Evolutionary conservation across 148 eudicot genomes (phyloP), one percentile per base, ranked within the genome.

Genomic region (Amaranthus cruentus): DNA sequence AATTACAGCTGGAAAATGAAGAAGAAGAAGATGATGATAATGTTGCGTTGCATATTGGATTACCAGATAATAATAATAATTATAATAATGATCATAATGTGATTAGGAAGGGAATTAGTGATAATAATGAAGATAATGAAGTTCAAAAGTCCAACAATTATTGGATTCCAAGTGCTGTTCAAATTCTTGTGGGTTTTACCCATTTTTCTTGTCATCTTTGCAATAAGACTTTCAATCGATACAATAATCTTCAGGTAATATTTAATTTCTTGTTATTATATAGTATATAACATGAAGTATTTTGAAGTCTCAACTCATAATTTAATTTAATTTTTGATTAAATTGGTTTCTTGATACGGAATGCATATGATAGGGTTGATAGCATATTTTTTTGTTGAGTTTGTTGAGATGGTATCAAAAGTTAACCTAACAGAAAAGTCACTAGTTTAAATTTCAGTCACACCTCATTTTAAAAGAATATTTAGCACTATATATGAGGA

Each of bases 211-310:
- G 97, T 77, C 91, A 87, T 49, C 78, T 92, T 48, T 92, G 97
- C 81, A 61, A 81, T 48, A 92, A 92, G 69, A 85, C 96, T 38
- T 92, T 90, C 79, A 90, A 85, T 60, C 96, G 97, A 62, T 85
- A 90, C 80, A 92, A 88, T 79, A 92, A 92, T 76, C 96, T 90
- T 74, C 97, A 92, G 97, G 97, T 92, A 70, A 49, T 50, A 9
- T 7, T 28, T 28, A 28, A 28, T 18, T 18, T 18, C 18, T 18
- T 18, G 18, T 18, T 18, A 18, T 18, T 18, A 18, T 18, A 18
- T 18, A 18, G 18, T 18, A 18, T 18, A 18, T 18, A 18, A 18
- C 0, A 18, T 18, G 18, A 18, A 18, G 18, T 18, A 18, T 18
- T 18, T 18, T 18, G 18, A 18, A 18, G 18, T 18, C 18, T 18